Evolutionary conservation across 306 rosid genomes (phyloP), one percentile per base, ranked within the genome.

Genomic region (Acacia confusa): DNA sequence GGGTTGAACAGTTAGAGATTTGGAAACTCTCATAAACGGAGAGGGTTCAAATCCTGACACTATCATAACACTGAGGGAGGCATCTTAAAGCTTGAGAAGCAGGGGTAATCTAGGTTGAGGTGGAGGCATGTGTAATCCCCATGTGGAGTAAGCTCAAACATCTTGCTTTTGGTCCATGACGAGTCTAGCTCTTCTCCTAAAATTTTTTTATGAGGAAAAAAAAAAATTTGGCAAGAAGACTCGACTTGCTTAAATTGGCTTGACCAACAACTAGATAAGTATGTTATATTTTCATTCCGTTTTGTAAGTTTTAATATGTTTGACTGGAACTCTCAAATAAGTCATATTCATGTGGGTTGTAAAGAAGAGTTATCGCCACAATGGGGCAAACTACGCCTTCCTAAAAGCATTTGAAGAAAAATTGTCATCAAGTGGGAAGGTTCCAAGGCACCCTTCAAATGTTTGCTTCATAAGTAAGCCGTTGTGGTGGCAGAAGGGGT

Each of bases 261-360:
- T 78, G 74, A 81, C 58, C 72, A 65, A 41, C 87, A 83, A 24
- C 72, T 34, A 69, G n/a, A 64, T 6, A 7, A 15, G 32, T 88
- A 83, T 72, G 79, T 84, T 43, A 84, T 32, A 32, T 32, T 32
- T 32, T 32, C 34, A 32, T 32, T 32, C 4, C 86, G n/a, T 48
- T 83, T 88, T 83, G 87, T 84, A 0, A 88, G 89, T 79, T 47
- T 84, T 24, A 24, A 86, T 40, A 1, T 60, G 24, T 84, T 78
- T 41, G 76, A 2, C 88, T 79, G 15, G 88, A 88, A 67, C 53
- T 74, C 1, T 63, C 78, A 8, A 67, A 75, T 9, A 83, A 55
- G 57, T 82, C 85, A 52, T 87, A 52, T 87, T 87, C 73, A 60
- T 82, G 0, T 82, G 83, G 88, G 85, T 79, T 8, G 73, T 87